Percentiles rank a stretch among this genome's conserved stretches.
phyloP scores from a whole-genome alignment of 371 early-diverging fungal genomes.

The Mucor sp. region DNA sequence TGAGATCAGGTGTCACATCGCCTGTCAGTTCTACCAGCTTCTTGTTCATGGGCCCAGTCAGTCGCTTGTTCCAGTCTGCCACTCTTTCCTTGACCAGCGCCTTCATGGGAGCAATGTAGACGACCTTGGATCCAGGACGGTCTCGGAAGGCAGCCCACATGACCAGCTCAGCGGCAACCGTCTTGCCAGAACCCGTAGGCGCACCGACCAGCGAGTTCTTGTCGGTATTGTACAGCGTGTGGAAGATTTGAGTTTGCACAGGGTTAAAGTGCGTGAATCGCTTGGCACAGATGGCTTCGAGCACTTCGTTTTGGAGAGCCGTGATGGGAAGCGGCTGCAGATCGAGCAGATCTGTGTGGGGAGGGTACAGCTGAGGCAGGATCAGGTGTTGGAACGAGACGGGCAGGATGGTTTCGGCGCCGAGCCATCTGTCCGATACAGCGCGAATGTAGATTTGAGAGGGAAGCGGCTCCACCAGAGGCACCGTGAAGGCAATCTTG shows the following conservation, averaged over 20 bases:
- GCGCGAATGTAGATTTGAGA: conserved; percentile 88
- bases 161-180: conserved; percentile 95
- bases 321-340: conserved; percentile 87
- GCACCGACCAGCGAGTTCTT: conserved; percentile 95
- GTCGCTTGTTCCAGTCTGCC: conserved; percentile 85
- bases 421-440: conserved; percentile 93
- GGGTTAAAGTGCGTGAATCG: conserved; percentile 96
- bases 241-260: conserved; percentile 98
- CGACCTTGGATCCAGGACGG: conserved; percentile 85
- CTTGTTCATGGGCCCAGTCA: conserved; percentile 75
- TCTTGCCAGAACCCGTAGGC: conserved; percentile 99
- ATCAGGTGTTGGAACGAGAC: conserved; percentile 92
- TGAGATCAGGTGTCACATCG: conserved; percentile 92
- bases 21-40: conserved; percentile 96
- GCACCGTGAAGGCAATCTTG: conserved; percentile 86
- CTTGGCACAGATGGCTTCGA: conserved; percentile 79
- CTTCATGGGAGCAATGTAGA: conserved; percentile 99
- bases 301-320: conserved; percentile 76
- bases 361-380: conserved; percentile 79
- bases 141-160: conserved; percentile 91
- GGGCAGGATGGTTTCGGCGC: conserved; percentile 81
- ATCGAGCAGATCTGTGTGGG: conserved; percentile 88
- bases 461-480: conserved; percentile 86
- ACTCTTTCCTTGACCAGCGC: conserved; percentile 98
- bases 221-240: conserved; percentile 86